phyloP scores from a whole-genome alignment of 176 grass and related monocot genomes.

The Aegilops bicornis region DNA sequence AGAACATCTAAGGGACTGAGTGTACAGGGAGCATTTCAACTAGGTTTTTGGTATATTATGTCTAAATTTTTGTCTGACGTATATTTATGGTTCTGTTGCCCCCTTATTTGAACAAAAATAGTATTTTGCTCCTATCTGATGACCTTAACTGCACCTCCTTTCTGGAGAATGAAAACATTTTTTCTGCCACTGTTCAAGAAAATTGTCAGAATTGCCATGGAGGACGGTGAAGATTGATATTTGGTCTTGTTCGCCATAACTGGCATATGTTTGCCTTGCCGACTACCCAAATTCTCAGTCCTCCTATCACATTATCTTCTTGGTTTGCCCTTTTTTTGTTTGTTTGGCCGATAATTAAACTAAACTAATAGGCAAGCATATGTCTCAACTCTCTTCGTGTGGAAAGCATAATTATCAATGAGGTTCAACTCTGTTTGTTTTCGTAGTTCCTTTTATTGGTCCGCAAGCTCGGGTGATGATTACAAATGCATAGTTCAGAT shows the following conservation, averaged over 20 bases:
- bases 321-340: not conserved
- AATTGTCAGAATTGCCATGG: no score
- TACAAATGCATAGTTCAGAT: not conserved
- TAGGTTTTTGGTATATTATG: not conserved
- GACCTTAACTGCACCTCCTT: not conserved
- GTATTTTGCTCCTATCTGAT: not conserved
- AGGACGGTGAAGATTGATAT: not conserved
- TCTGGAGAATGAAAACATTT: no score
- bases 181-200: no score
- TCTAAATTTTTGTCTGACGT: not conserved
- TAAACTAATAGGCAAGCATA: not conserved
- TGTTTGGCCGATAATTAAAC: not conserved
- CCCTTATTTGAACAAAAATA: not conserved
- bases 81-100: not conserved
- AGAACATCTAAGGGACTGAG: constrained; percentile 78
- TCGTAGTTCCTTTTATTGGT: not conserved
- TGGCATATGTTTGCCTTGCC: not conserved
- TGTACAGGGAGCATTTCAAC: constrained; percentile 2
- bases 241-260: not conserved
- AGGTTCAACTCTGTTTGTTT: not conserved
- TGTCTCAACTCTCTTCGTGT: not conserved
- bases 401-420: not conserved
- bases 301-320: not conserved
- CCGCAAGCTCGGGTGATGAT: not conserved
- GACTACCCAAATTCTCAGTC: not conserved